Evolutionary conservation across 768 basidiomycete species (phyloP).

Genomic region (Hericium erinaceus): DNA sequence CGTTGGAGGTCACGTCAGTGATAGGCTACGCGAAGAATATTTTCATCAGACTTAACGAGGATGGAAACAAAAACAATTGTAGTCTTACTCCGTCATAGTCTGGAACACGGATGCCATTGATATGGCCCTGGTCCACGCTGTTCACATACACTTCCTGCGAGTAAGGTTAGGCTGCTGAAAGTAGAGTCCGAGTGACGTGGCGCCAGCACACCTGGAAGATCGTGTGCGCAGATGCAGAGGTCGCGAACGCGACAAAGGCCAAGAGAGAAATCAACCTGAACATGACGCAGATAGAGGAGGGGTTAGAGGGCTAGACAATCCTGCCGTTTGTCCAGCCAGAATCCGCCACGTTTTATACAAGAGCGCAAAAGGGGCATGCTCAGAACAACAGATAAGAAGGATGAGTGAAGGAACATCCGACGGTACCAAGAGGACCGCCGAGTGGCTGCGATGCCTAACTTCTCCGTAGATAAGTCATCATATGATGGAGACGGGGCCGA

Average conservation of each 20-base stretch:
- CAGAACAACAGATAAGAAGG: neutral
- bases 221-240: neutral
- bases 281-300: neutral
- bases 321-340: neutral
- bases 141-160: constrained; percentile 42
- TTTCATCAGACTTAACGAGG: neutral
- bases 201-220: neutral
- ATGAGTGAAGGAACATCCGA: neutral
- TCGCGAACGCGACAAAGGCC: neutral
- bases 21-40: constrained; percentile 32
- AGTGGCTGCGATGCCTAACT: neutral
- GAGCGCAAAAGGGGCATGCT: too few species aligned
- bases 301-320: neutral
- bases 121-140: constrained; percentile 38
- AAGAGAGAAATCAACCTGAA: neutral
- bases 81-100: constrained; percentile 38
- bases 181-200: neutral
- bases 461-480: neutral
- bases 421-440: neutral
- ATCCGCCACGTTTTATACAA: neutral
- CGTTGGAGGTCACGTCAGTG: constrained; percentile 45
- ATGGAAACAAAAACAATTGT: too few species aligned
- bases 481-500: neutral
- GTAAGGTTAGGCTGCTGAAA: neutral
- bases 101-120: constrained; percentile 37